Evolutionary conservation across 2,329 filamentous ascomycete genomes (phyloP), one percentile per base, ranked within the genome.

Genomic region (Phialophora macrospora): DNA sequence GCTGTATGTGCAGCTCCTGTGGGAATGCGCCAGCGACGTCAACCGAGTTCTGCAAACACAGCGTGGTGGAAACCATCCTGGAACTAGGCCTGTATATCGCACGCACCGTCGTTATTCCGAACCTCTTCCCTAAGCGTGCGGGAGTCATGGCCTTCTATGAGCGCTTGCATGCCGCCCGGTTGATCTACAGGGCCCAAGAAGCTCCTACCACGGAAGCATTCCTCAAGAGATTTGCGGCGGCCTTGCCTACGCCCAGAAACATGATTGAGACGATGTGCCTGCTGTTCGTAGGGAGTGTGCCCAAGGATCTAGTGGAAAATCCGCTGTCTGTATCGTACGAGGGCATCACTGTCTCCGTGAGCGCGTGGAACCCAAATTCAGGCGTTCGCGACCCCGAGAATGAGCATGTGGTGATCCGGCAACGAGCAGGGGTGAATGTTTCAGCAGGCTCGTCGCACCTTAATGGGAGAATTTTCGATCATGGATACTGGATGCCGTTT

Each of bases 41-140:
- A 14, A 60, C 55, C 17, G 62, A 64, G 22, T 54, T 58, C 46
- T 64, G 62, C 55, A 59, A 48, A 54, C 55, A 64, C 30, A 59
- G 22, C n/a, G 20, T 64, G 34, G 32, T 64, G 11, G 44, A 59
- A 8, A 28, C 34, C 17, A 54, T 64, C n/a, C 4, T 64, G 44
- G 32, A 34, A 4, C 32, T 64, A 28, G 62, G 62, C 7, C 28
- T 64, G 1, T 32, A 30, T n/a, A 57, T 60, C 4, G 62, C 62
- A 7, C 55, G 62, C 14, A 54, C 62, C 17, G 55, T 64, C 1
- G 62, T 59, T 24, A 57, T 64, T 28, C 44, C 62, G 14, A 60
- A 60, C 17, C 55, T 64, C 2, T 60, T 49, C 24, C 62, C 62
- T 11, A 64, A 64, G 28, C 55, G 55, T 3, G 59, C 46, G 11